Evolutionary conservation across 495 filamentous ascomycete genomes (phyloP).

Genomic region (Talaromyces ruber): DNA sequence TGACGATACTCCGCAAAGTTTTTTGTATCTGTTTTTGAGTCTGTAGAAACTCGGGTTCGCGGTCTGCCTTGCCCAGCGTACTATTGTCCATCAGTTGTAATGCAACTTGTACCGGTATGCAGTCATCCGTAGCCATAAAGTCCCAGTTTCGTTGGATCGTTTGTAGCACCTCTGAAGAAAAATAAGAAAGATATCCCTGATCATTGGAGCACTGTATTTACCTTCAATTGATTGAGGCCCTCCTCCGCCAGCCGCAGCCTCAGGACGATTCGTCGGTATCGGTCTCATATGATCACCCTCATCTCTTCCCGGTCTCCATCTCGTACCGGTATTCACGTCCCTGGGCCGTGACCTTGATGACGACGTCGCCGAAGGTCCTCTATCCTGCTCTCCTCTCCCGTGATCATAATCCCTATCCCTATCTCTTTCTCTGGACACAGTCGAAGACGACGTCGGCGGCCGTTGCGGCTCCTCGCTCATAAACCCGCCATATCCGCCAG

Average conservation of each 20-base stretch:
- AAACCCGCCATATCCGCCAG: constrained; percentile 40
- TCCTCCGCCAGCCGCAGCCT: constrained; percentile 7
- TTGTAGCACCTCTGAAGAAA: constrained; percentile 45
- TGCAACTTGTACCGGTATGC: constrained; percentile 86
- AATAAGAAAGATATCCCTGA: neutral
- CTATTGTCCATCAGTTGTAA: constrained; percentile 89
- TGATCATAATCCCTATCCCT: neutral
- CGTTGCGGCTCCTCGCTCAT: constrained; percentile 26
- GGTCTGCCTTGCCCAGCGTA: constrained; percentile 81
- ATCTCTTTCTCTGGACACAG: constrained; percentile 20
- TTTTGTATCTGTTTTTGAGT: constrained; percentile 79
- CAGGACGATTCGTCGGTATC: constrained; percentile 13
- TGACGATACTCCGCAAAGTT: constrained; percentile 90
- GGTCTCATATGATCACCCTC: constrained; percentile 8
- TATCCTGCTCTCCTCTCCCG: constrained; percentile 19
- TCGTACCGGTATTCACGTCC: constrained; percentile 19
- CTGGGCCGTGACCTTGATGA: constrained; percentile 32
- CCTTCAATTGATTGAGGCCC: constrained; percentile 35
- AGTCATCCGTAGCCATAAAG: constrained; percentile 79
- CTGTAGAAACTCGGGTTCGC: constrained; percentile 72
- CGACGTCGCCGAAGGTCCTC: constrained; percentile 18
- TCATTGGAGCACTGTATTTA: constrained; percentile 10
- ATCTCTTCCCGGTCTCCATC: constrained; percentile 19
- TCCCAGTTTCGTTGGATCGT: constrained; percentile 84
- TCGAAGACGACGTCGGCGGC: constrained; percentile 11